Conservation (phyloP, 345 rosid species). For the Populus davidiana region DNA sequence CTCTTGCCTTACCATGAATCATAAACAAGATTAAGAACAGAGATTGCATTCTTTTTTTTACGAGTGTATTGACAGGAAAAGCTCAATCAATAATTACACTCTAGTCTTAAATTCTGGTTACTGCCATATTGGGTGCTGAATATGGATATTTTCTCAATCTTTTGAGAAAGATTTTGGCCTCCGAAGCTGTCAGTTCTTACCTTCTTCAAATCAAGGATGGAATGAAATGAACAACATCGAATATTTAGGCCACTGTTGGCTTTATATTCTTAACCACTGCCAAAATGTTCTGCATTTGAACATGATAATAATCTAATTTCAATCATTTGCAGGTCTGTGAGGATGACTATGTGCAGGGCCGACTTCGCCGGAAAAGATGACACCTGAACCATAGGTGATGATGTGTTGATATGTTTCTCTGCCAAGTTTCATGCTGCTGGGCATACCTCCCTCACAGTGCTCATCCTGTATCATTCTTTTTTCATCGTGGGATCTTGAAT, state of each 20-base stretch:
- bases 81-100: background rate
- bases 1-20: background rate
- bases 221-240: too few relatives aligned
- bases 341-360: constrained; percentile 24
- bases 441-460: background rate
- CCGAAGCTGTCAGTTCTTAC: background rate
- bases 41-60: background rate
- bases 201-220: too few relatives aligned
- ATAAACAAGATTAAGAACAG: background rate
- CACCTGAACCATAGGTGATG: constrained; percentile 18
- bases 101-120: background rate
- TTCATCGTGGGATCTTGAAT: constrained; percentile 10
- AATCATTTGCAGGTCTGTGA: background rate
- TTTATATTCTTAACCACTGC: background rate
- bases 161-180: background rate
- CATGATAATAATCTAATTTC: background rate
- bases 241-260: background rate
- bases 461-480: constrained; percentile 18
- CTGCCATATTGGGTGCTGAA: too few relatives aligned
- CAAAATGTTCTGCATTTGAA: background rate
- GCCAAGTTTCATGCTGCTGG: background rate
- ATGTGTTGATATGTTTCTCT: background rate
- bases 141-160: background rate
- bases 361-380: constrained; percentile 26
- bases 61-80: background rate